Conservation (phyloP, 1,284 basidiomycete species). For the Spongiforma sp. region DNA sequence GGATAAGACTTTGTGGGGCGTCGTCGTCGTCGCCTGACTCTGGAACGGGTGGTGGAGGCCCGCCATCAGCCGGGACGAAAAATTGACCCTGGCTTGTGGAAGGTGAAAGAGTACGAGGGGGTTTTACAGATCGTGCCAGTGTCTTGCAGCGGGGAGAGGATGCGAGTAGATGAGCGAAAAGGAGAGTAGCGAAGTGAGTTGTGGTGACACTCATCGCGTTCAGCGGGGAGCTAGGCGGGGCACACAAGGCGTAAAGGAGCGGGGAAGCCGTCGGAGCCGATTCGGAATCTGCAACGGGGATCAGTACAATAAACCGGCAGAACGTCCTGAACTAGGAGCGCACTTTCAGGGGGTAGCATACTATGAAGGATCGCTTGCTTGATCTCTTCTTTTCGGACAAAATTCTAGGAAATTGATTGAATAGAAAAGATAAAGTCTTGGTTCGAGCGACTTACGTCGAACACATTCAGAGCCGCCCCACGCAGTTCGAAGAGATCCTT, state of each 20-base stretch:
- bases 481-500: slow-evolving; percentile 71
- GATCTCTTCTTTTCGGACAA: slow-evolving; percentile 72
- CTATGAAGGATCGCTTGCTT: slow-evolving; percentile 67
- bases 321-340: neutral
- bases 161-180: slow-evolving; percentile 74
- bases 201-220: slow-evolving; percentile 59
- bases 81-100: slow-evolving; percentile 50
- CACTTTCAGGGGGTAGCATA: slow-evolving; percentile 65
- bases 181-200: slow-evolving; percentile 69
- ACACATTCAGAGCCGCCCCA: slow-evolving; percentile 66
- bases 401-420: slow-evolving; percentile 54
- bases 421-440: neutral
- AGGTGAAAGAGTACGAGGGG: slow-evolving; percentile 45
- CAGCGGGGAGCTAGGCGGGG: slow-evolving; percentile 57
- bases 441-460: slow-evolving; percentile 57
- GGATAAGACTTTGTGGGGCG: slow-evolving; percentile 68
- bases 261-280: slow-evolving; percentile 58
- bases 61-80: slow-evolving; percentile 77
- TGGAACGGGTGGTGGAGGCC: slow-evolving; percentile 39
- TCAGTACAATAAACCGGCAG: slow-evolving; percentile 8
- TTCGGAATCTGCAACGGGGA: slow-evolving; percentile 28
- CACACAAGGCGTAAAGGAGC: slow-evolving; percentile 66
- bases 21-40: slow-evolving; percentile 62
- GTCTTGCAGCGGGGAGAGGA: slow-evolving; percentile 76
- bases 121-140: slow-evolving; percentile 72